Evolutionary conservation across 2,329 filamentous ascomycete genomes (phyloP).

Genomic region (Colletotrichum limetticola): DNA sequence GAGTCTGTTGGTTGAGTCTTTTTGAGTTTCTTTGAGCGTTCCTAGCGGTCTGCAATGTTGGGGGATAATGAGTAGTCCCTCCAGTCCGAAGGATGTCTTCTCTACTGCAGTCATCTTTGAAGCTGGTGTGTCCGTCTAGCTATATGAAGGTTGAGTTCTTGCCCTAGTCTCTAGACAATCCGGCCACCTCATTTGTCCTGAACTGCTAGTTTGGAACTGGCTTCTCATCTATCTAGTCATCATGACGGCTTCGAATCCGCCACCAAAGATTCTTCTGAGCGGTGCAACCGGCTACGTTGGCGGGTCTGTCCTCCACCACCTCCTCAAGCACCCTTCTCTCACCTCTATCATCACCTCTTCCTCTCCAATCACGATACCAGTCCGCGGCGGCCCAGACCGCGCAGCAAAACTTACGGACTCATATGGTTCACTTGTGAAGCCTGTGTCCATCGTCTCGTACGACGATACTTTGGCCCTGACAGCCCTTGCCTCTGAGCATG

Average conservation of each 20-base stretch:
- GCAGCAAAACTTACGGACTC: conserved; percentile 7
- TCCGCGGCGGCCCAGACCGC: conserved; percentile 25
- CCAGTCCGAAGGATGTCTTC: no score
- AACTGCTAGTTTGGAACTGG: not conserved
- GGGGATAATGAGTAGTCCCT: no score
- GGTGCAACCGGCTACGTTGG: conserved; percentile 38
- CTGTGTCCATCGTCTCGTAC: conserved; percentile 19
- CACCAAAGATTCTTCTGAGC: conserved; percentile 30
- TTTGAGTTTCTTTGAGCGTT: not conserved
- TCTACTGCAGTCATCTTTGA: no score
- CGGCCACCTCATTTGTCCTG: not conserved
- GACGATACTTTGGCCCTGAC: conserved; percentile 28
- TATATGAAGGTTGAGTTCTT: no score
- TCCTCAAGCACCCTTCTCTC: conserved; percentile 19
- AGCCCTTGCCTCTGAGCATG: conserved; percentile 31
- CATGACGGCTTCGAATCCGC: not conserved
- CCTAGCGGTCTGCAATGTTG: not conserved
- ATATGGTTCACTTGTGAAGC: conserved; percentile 28
- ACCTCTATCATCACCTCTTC: conserved; percentile 3
- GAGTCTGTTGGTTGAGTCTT: not conserved
- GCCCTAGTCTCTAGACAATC: no score
- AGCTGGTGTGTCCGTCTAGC: no score
- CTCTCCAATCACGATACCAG: conserved; percentile 7
- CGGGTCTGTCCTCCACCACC: conserved; percentile 35
- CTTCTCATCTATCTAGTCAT: not conserved